Evolutionary conservation across 2,329 filamentous ascomycete genomes (phyloP).

Genomic region (Diaporthe citriasiana): DNA sequence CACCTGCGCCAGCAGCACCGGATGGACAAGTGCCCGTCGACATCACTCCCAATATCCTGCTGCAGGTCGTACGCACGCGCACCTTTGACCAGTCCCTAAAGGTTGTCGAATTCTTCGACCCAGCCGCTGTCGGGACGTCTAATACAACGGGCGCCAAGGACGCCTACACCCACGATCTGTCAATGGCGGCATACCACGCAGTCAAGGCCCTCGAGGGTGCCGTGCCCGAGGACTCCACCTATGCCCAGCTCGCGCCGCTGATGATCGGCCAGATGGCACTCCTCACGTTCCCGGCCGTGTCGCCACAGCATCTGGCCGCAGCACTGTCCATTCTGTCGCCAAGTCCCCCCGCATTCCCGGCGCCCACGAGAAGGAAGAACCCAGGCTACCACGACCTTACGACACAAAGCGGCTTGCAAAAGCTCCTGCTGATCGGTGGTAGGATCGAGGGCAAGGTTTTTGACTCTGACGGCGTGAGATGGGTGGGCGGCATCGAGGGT

Average conservation of each 20-base stretch:
- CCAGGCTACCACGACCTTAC: conserved; percentile 85
- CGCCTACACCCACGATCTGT: conserved; percentile 66
- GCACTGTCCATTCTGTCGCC: conserved; percentile 85
- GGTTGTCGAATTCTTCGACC: conserved; percentile 86
- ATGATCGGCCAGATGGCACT: conserved; percentile 86
- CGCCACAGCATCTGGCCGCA: conserved; percentile 85
- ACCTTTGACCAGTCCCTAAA: conserved; percentile 90
- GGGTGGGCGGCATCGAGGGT: conserved; percentile 81
- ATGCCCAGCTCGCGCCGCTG: conserved; percentile 77
- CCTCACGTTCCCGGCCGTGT: conserved; percentile 84
- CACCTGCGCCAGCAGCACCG: conserved; percentile 49
- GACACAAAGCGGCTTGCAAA: conserved; percentile 86
- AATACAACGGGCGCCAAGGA: conserved; percentile 52
- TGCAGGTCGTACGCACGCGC: conserved; percentile 89
- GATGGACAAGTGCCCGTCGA: conserved; percentile 54
- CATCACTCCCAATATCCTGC: conserved; percentile 74
- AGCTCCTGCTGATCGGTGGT: conserved; percentile 88
- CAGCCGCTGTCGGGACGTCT: conserved; percentile 53
- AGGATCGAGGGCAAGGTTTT: conserved; percentile 89
- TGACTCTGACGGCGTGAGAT: conserved; percentile 77
- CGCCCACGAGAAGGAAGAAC: conserved; percentile 80
- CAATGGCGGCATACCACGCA: conserved; percentile 64
- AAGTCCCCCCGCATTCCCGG: conserved; percentile 78
- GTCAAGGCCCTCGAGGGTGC: conserved; percentile 55
- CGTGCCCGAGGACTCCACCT: conserved; percentile 57